phyloP scores from a whole-genome alignment of 176 grass and related monocot genomes.

The Paspalum vaginatum region DNA sequence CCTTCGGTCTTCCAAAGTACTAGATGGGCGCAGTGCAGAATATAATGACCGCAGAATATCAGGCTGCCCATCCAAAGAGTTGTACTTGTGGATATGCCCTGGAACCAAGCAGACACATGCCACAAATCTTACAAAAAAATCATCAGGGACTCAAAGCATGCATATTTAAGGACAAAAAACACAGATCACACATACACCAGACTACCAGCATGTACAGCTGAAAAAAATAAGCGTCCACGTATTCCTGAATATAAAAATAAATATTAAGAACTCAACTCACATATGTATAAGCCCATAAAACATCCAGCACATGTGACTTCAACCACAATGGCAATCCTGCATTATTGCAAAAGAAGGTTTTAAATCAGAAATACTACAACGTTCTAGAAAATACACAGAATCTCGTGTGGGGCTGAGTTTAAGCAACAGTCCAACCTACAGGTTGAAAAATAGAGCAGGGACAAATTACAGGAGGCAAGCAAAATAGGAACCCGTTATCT shows the following conservation, averaged over 20 bases:
- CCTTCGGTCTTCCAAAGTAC: constrained; percentile 76
- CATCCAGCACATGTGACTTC: constrained; percentile 82
- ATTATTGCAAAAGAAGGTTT: constrained; percentile 34
- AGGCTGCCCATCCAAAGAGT: constrained; percentile 81
- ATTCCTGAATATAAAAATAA: constrained; percentile 16
- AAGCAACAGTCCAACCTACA: constrained; percentile 23
- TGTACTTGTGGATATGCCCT: constrained; percentile 95
- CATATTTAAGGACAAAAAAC: not conserved
- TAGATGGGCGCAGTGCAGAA: constrained; percentile 91
- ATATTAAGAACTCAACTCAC: constrained; percentile 51
- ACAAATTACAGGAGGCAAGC: not conserved
- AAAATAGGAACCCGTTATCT: not conserved
- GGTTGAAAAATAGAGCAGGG: constrained; percentile 13
- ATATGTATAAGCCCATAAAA: constrained; percentile 96
- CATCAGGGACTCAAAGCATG: not conserved
- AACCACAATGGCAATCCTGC: constrained; percentile 73
- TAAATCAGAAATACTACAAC: not conserved
- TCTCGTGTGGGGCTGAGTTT: not conserved
- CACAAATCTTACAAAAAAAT: constrained; percentile 22
- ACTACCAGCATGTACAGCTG: not conserved
- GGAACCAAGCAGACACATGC: constrained; percentile 35
- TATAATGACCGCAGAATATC: constrained; percentile 91
- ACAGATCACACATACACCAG: not conserved
- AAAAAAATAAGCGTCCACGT: not conserved
- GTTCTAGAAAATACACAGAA: not conserved